A percentile compares a stretch with the other conserved stretches of the same genome.
Evolutionary conservation across 2,329 filamentous ascomycete species (phyloP).

Genomic region (Arthroderma sp.): DNA sequence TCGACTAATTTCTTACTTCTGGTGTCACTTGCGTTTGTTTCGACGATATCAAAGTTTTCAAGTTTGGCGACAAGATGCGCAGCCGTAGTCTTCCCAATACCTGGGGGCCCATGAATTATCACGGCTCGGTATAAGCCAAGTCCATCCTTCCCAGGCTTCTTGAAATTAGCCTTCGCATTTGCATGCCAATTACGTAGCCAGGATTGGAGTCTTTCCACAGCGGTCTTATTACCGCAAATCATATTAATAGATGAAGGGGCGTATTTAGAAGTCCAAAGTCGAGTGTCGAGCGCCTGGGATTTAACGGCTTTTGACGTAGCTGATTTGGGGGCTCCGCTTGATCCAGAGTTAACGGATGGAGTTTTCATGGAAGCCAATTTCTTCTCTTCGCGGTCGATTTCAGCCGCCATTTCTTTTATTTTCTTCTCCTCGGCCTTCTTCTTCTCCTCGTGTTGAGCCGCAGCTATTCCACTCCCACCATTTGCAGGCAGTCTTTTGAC

Average conservation of each 20-base stretch:
- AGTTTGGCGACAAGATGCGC: conserved; percentile 87
- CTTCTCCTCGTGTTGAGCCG: conserved; percentile 73
- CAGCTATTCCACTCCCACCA: conserved; percentile 77
- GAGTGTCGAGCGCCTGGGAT: conserved; percentile 37
- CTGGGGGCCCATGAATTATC: conserved; percentile 87
- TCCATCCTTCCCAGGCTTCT: conserved; percentile 70
- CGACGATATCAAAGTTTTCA: conserved; percentile 84
- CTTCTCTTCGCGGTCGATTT: conserved; percentile 75
- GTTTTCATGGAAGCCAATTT: conserved; percentile 32
- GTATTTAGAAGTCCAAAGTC: conserved; percentile 91
- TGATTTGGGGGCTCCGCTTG: conserved; percentile 14
- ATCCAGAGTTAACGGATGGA: conserved; percentile 28
- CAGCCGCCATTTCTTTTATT: conserved; percentile 62
- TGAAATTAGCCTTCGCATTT: conserved; percentile 66
- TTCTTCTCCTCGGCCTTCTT: conserved; percentile 73
- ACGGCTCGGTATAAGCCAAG: conserved; percentile 74
- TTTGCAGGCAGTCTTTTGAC: conserved; percentile 70
- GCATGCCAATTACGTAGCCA: conserved; percentile 80
- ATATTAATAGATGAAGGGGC: conserved; percentile 72
- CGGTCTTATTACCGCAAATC: conserved; percentile 87
- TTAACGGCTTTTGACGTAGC: conserved; percentile 23
- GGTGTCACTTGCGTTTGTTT: conserved; percentile 91
- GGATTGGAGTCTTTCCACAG: conserved; percentile 75
- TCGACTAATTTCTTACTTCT: conserved; percentile 95
- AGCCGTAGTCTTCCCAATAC: conserved; percentile 94